These are phyloP conservation scores for Helminthosporium solani DNA, from an alignment of 2,329 filamentous ascomycete species.

Conservation along the genomic window DNA sequence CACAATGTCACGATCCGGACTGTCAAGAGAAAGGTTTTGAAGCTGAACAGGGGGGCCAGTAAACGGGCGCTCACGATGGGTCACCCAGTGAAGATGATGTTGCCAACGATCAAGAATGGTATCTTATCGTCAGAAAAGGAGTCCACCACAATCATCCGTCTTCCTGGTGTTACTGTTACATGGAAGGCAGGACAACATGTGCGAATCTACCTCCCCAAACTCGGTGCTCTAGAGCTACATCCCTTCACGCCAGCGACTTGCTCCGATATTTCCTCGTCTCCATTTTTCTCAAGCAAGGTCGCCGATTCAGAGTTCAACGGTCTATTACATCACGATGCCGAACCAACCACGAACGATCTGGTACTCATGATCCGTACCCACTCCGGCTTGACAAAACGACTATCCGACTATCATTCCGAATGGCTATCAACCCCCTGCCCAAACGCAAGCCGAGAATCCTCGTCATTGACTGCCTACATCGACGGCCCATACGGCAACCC, in stretches of 20 bases:
- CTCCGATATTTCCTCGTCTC: constrained; percentile 10
- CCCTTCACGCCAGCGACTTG: constrained; percentile 36
- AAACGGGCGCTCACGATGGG: constrained; percentile 19
- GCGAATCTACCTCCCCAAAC: constrained; percentile 25
- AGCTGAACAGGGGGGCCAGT: constrained; percentile 9
- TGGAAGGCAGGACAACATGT: constrained; percentile 36
- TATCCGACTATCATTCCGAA: constrained; percentile 21
- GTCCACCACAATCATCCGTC: constrained; percentile 21
- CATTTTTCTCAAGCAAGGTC: neutral
- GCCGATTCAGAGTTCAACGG: constrained; percentile 17
- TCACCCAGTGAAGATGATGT: constrained; percentile 25
- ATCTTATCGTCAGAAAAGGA: constrained; percentile 7
- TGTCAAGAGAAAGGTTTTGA: constrained; percentile 10
- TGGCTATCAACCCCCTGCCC: constrained; percentile 32
- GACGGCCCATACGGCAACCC: constrained; percentile 29
- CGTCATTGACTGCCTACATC: constrained; percentile 24
- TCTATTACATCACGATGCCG: neutral
- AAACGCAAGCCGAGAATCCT: constrained; percentile 20
- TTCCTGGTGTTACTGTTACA: constrained; percentile 23
- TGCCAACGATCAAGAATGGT: constrained; percentile 10
- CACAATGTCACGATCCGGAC: constrained; percentile 20
- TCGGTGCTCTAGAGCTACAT: constrained; percentile 27
- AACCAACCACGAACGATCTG: constrained; percentile 21
- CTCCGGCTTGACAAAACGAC: constrained; percentile 22
- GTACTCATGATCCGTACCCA: constrained; percentile 23